These are phyloP conservation scores for Mortierella sp. DNA, from an alignment of 371 early-diverging fungal species.

Conservation along the genomic window DNA sequence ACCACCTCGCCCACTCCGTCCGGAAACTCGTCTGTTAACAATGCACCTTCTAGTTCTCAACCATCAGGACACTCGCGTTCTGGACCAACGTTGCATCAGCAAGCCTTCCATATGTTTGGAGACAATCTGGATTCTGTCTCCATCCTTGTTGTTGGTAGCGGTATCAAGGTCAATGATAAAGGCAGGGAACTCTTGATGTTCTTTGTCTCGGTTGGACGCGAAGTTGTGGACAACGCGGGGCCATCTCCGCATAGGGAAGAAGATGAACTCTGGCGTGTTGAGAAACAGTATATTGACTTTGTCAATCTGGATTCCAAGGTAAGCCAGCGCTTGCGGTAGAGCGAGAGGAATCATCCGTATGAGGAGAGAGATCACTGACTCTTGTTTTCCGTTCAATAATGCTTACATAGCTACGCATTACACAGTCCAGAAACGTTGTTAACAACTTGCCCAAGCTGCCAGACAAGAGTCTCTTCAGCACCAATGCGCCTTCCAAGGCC, in stretches of 20 bases:
- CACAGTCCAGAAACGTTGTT: conserved; percentile 57
- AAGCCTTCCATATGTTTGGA: conserved; percentile 32
- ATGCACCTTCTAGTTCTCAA: conserved; percentile 6
- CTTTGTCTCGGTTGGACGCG: conserved; percentile 57
- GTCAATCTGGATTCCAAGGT: conserved; percentile 77
- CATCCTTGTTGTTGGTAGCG: conserved; percentile 66
- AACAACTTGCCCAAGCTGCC: conserved; percentile 76
- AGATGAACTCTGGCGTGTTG: conserved; percentile 79
- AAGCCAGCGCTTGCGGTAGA: too few species aligned
- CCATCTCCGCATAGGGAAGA: conserved; percentile 45
- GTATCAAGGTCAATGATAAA: conserved; percentile 73
- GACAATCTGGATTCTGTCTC: conserved; percentile 33
- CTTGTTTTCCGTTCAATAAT: too few species aligned
- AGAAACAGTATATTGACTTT: conserved; percentile 87
- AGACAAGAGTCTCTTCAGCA: conserved; percentile 78
- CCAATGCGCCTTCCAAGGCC: conserved; percentile 73
- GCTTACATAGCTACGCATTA: conserved; percentile 66
- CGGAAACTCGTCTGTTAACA: conserved; percentile 38
- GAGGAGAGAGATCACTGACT: too few species aligned
- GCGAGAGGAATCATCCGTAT: too few species aligned
- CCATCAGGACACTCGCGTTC: conserved; percentile 5
- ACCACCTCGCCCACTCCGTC: conserved; percentile 42
- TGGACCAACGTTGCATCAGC: conserved; percentile 21
- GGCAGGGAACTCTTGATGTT: conserved; percentile 74
- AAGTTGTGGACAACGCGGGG: conserved; percentile 25